Evolutionary conservation across 2,329 filamentous ascomycete species (phyloP).

Genomic region (Fusarium virguliforme): DNA sequence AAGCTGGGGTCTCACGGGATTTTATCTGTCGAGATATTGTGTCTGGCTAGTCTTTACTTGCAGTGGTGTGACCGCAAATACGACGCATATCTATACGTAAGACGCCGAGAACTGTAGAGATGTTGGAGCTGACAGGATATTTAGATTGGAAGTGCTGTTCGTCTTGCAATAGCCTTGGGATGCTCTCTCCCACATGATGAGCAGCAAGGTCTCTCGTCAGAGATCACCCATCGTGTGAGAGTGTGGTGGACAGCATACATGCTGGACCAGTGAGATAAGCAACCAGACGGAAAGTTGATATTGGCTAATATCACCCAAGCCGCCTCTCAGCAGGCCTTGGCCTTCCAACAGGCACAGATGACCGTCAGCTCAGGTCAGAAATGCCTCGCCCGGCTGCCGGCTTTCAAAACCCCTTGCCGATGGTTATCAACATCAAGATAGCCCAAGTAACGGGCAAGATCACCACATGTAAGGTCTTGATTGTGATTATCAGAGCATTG

Average conservation of each 20-base stretch:
- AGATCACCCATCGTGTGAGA: constrained; percentile 47
- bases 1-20: constrained; percentile 49
- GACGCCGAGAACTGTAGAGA: background rate
- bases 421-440: constrained; percentile 51
- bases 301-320: constrained; percentile 14
- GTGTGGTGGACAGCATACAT: constrained; percentile 55
- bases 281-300: too few relatives aligned
- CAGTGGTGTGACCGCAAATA: constrained; percentile 53
- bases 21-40: constrained; percentile 50
- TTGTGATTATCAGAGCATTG: rapidly evolving
- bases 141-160: constrained; percentile 49
- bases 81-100: constrained; percentile 52
- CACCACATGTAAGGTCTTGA: constrained; percentile 45
- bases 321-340: constrained; percentile 51
- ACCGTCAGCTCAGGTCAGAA: constrained; percentile 50
- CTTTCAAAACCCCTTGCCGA: constrained; percentile 47
- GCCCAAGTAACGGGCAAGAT: constrained; percentile 51
- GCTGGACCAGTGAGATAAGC: constrained; percentile 47
- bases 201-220: constrained; percentile 49
- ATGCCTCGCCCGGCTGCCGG: constrained; percentile 47
- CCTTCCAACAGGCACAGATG: constrained; percentile 49
- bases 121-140: background rate
- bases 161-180: constrained; percentile 50
- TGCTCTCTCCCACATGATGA: constrained; percentile 48
- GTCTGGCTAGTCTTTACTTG: constrained; percentile 48